These are phyloP conservation scores for Hsuehochloa calcarea DNA, from an alignment of 176 grass and related monocot species.

Conservation along the genomic window DNA sequence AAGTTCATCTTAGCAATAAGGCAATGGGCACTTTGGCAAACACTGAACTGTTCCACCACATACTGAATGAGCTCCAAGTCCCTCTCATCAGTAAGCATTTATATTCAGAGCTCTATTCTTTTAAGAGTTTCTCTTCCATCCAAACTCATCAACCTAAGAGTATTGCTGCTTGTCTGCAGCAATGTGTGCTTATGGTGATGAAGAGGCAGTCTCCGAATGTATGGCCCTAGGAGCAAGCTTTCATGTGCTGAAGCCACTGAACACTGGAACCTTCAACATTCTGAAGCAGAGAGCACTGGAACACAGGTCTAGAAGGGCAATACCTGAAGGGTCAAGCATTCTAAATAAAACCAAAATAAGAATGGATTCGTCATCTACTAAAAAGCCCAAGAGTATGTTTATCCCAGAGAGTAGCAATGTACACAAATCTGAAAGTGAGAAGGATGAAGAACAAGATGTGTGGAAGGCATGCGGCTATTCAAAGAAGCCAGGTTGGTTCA, in stretches of 20 bases:
- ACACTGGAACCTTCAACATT: background rate
- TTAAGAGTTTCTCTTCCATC: background rate
- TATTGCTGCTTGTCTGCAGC: constrained; percentile 30
- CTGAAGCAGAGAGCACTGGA: constrained; percentile 17
- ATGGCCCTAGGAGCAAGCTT: constrained; percentile 18
- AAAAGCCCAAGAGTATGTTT: background rate
- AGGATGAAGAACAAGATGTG: constrained; percentile 7
- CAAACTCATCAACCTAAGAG: background rate
- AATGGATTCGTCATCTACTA: constrained; percentile 24
- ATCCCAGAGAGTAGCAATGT: background rate
- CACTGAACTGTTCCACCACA: background rate
- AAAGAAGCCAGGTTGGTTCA: background rate
- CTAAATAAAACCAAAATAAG: background rate
- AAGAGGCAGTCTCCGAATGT: background rate
- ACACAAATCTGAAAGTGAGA: background rate
- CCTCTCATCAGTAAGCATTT: constrained; percentile 37
- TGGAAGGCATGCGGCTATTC: background rate
- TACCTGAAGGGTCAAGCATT: background rate
- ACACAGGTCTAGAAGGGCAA: constrained; percentile 25
- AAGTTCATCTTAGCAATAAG: constrained; percentile 22
- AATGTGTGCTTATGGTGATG: constrained; percentile 24
- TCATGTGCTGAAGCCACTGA: constrained; percentile 33
- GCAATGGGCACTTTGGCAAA: background rate
- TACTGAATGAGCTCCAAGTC: constrained; percentile 24
- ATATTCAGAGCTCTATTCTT: constrained; percentile 16